phyloP scores from a whole-genome alignment of 2,329 filamentous ascomycete species.

The Epichloe scottii region DNA sequence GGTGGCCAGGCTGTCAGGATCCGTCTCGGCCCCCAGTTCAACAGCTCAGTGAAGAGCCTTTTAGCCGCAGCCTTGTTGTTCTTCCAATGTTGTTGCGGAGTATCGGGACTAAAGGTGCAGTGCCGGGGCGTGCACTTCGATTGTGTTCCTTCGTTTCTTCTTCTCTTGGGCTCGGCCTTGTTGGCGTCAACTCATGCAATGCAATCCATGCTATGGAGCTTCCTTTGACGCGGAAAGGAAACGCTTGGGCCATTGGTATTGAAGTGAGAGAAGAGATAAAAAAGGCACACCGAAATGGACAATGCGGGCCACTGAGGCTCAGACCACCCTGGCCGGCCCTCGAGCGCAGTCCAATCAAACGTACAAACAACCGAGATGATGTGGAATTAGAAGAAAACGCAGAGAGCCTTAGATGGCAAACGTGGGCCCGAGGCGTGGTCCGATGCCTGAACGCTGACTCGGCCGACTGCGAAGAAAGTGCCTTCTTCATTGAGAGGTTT shows the following conservation, averaged over 20 bases:
- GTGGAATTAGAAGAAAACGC: not conserved
- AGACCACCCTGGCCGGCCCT: not conserved
- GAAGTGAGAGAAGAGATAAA: not conserved
- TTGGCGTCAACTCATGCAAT: not conserved
- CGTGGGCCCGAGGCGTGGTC: not conserved
- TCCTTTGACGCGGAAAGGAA: not conserved
- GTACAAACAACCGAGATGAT: slow-evolving; percentile 1
- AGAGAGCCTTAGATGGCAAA: not conserved
- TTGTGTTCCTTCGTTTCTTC: not conserved
- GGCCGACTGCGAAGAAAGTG: slow-evolving; percentile 1
- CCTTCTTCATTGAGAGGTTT: not conserved
- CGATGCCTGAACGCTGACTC: not conserved
- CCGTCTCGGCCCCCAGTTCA: not conserved
- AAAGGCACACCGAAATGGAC: not conserved
- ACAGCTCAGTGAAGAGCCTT: not conserved
- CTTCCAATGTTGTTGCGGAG: not conserved
- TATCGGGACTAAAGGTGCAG: not conserved
- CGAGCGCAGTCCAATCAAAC: slow-evolving; percentile 2
- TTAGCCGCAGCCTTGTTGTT: not conserved
- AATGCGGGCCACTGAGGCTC: not conserved
- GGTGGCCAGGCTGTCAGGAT: not conserved
- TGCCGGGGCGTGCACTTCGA: not conserved
- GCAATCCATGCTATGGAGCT: not conserved
- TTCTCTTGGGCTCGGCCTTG: not conserved
- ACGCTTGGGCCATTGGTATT: slow-evolving; percentile 1